A percentile compares a stretch with the other conserved stretches of the same genome.
Conservation (phyloP, 1,284 basidiomycete genomes). For the Peniophora sp. region DNA sequence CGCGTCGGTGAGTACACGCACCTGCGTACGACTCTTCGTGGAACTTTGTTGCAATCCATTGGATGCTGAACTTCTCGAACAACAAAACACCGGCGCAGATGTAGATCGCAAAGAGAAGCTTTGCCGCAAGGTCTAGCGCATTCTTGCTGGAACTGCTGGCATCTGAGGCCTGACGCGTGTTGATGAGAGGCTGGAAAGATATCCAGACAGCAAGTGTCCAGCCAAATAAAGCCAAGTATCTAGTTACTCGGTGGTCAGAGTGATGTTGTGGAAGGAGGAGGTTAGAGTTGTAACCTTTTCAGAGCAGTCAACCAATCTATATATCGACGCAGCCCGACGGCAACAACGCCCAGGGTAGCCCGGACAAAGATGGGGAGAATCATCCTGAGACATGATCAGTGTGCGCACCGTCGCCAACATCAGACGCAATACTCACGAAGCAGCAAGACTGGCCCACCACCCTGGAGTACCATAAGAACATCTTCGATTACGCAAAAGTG, state of each 20-base stretch:
- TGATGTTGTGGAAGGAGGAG: conserved; percentile 2
- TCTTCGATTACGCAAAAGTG: background rate
- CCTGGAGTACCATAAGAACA: conserved; percentile 28
- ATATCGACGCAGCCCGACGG: conserved; percentile 61
- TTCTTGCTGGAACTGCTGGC: conserved; percentile 14
- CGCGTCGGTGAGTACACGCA: conserved; percentile 19
- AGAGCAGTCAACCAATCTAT: conserved; percentile 72
- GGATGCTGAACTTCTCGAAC: conserved; percentile 82
- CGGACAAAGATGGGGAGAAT: conserved; percentile 51
- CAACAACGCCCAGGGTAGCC: conserved; percentile 64
- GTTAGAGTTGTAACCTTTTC: conserved; percentile 37
- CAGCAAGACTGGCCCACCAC: conserved; percentile 77
- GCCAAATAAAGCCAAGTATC: conserved; percentile 65
- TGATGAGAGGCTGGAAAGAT: conserved; percentile 62
- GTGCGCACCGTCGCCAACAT: no score
- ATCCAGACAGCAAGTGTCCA: conserved; percentile 69
- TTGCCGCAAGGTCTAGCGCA: conserved; percentile 45
- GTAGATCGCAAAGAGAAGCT: conserved; percentile 70
- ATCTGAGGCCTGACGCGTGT: conserved; percentile 28
- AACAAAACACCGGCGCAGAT: conserved; percentile 69
- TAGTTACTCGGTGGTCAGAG: conserved; percentile 17
- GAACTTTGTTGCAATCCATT: conserved; percentile 81
- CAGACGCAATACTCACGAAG: conserved; percentile 52
- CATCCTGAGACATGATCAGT: conserved; percentile 26
- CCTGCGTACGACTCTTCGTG: conserved; percentile 84